phyloP scores from a whole-genome alignment of 2,329 filamentous ascomycete species.

The Verticillium longisporum region DNA sequence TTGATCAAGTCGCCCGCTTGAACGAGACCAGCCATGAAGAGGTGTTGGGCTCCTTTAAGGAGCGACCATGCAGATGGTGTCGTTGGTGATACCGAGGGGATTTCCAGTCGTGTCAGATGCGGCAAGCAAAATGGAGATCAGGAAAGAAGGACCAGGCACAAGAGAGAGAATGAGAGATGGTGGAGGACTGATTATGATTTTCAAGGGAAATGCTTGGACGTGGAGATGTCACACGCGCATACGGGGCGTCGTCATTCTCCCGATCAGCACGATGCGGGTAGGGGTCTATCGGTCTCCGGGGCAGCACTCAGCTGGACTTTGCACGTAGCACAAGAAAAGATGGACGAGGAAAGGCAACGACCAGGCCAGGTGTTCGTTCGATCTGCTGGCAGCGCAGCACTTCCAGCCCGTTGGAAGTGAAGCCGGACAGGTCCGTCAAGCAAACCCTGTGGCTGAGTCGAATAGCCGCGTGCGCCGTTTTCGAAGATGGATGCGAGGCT shows the following conservation, averaged over 20 bases:
- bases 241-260: background rate
- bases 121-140: background rate
- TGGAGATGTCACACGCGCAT: background rate
- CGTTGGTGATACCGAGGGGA: background rate
- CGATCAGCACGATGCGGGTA: background rate
- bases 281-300: background rate
- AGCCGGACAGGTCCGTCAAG: background rate
- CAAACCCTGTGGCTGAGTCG: background rate
- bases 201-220: background rate
- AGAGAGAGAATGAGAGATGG: background rate
- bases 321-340: background rate
- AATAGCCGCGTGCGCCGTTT: background rate
- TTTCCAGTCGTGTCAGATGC: background rate
- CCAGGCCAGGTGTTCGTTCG: background rate
- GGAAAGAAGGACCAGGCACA: background rate
- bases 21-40: conserved; percentile 10
- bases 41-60: background rate
- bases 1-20: conserved; percentile 23
- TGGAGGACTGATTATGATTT: background rate
- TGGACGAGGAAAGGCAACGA: background rate
- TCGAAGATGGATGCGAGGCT: background rate
- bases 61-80: background rate
- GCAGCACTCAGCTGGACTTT: background rate
- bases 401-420: background rate
- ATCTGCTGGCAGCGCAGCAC: background rate